Base-by-base conservation (phyloP, 2,329 filamentous ascomycete species). In the Neodidymelliopsis sp. region DNA sequence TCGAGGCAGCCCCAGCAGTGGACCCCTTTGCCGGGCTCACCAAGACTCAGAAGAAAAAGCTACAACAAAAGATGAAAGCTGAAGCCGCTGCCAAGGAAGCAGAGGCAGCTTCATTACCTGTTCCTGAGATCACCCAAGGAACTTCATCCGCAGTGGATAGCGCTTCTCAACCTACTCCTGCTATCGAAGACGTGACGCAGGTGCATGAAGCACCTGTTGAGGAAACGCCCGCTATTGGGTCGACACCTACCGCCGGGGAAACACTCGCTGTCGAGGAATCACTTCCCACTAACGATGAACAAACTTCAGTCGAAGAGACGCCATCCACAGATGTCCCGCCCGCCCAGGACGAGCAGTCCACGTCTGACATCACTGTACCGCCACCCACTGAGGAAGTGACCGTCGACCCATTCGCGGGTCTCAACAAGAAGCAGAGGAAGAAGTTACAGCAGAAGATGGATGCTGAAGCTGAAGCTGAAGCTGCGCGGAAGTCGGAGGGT, bases 371-470 rank as follows among this genome's bases (percentile, higher is more conserved):
- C 13, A 12, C 35, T 13, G 13, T 25, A 11, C 23, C 30, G 2
- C 2, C 30, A 3, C 2, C 19, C 2, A 20, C 3, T 4, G 29
- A 47, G 15, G 12, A 27, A 31, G 20, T 53, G 45, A 66, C 65
- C 20, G 48, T 60, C 2, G 66, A 69, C 39, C 67, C 66, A 4
- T 63, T 65, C 37, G 57, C 59, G 24, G 63, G 62, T 10, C 59
- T 69, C 23, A 65, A 45, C 43, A 70, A 67, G 38, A 51, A 54
- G 25, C 58, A 68, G 31, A 60, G 51, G 27, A 65, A 65, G 56
- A 68, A 60, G 48, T 54, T 66, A 3, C 54, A 62, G 39, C 54
- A 57, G 56, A 76, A 73, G 48, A 71, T 76, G 58, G 67, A 63
- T 25, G 62, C 59, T 40, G 71, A 74, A 48, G 57, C 53, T 4